A percentile compares a stretch with the other conserved stretches of the same genome.
These are phyloP conservation scores for Aspergillus pseudoviridinutans DNA, from an alignment of 2,329 filamentous ascomycete species.

Conservation along the genomic window DNA sequence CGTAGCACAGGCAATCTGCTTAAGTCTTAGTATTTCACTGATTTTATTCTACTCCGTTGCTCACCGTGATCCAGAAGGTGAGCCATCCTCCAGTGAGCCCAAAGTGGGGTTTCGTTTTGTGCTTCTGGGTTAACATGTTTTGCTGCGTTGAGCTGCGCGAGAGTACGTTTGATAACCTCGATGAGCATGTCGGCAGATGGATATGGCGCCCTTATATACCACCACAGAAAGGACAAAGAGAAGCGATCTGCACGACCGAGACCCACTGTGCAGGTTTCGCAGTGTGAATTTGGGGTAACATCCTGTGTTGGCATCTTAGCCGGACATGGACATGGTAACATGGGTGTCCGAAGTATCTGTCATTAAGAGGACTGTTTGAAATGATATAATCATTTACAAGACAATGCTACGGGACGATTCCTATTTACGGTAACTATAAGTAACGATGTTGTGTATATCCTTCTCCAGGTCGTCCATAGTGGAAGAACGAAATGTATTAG, in stretches of 20 bases:
- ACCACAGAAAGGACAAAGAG: background rate
- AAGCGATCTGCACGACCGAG: background rate
- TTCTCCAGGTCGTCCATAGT: background rate
- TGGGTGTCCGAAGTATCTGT: background rate
- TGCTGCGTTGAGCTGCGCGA: background rate
- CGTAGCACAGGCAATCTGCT: slow-evolving; percentile 42
- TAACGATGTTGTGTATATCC: background rate
- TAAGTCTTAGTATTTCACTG: background rate
- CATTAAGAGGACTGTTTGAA: background rate
- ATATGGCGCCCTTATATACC: background rate
- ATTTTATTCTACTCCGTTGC: background rate
- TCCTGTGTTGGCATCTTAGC: background rate
- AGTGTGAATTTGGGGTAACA: background rate
- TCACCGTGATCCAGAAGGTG: slow-evolving; percentile 54
- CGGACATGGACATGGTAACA: background rate
- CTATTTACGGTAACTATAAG: background rate
- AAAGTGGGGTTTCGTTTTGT: slow-evolving; percentile 45
- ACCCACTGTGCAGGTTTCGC: background rate
- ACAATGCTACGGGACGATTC: background rate
- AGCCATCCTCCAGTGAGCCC: slow-evolving; percentile 53
- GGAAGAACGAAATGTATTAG: background rate
- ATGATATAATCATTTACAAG: background rate
- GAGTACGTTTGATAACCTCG: background rate
- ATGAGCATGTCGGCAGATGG: background rate
- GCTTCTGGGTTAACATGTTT: background rate